Conservation (phyloP, 2,329 filamentous ascomycete genomes). For the Daldinia sp. region DNA sequence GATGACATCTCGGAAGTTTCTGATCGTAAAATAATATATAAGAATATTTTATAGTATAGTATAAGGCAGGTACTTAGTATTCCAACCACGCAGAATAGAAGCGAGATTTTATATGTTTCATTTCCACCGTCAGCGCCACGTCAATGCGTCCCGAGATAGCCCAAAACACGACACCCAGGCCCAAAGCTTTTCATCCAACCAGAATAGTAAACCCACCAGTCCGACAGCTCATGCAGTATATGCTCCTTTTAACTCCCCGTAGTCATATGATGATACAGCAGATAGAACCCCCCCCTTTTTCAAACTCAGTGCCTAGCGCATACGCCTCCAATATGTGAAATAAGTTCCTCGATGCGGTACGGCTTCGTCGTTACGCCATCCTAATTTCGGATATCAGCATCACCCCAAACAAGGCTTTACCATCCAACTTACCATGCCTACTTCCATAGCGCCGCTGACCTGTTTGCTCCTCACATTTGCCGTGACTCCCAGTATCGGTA, state of each 20-base stretch:
- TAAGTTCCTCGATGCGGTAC: constrained; percentile 42
- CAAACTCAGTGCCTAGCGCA: constrained; percentile 14
- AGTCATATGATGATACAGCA: not conserved
- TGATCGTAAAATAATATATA: no score
- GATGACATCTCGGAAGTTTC: no score
- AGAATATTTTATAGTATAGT: not conserved
- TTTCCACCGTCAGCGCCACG: not conserved
- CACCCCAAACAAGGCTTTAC: not conserved
- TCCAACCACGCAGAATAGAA: not conserved
- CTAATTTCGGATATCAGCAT: constrained; percentile 26
- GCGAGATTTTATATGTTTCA: not conserved
- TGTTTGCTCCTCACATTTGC: constrained; percentile 43
- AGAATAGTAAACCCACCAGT: not conserved
- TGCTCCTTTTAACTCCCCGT: not conserved
- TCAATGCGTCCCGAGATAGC: no score
- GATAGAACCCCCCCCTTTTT: not conserved
- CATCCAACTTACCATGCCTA: constrained; percentile 39
- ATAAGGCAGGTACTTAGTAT: not conserved
- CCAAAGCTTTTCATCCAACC: not conserved
- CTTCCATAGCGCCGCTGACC: constrained; percentile 40
- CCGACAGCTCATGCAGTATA: not conserved
- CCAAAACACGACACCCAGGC: no score
- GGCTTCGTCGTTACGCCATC: constrained; percentile 45
- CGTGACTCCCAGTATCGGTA: constrained; percentile 42
- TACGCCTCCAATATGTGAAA: constrained; percentile 40